Evolutionary conservation across 345 rosid genomes (phyloP).

Genomic region (Eucalyptus regnans): DNA sequence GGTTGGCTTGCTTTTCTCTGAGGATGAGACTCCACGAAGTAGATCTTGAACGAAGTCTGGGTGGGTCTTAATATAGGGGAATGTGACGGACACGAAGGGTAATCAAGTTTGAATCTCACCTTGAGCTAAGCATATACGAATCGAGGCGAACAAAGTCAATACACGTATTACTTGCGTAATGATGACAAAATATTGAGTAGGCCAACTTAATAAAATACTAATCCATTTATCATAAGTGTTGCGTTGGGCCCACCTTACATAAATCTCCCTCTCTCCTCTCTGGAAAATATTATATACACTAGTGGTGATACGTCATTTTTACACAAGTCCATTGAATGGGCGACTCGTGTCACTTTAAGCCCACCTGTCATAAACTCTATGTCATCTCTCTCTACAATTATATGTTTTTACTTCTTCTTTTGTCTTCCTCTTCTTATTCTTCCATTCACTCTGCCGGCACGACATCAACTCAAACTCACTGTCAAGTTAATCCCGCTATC

Average conservation of each 20-base stretch:
- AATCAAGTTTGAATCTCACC: not conserved
- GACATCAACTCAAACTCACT: too few relatives aligned
- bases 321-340: too few relatives aligned
- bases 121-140: not conserved
- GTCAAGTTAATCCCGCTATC: too few relatives aligned
- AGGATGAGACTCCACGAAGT: not conserved
- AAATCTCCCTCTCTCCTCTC: not conserved
- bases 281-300: too few relatives aligned
- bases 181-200: not conserved
- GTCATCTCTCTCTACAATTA: too few relatives aligned
- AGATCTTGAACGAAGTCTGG: not conserved
- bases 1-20: not conserved
- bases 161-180: fast-evolving
- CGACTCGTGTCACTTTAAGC: too few relatives aligned
- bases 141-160: not conserved
- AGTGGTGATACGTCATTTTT: fast-evolving
- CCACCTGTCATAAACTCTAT: too few relatives aligned
- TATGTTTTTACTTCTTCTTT: too few relatives aligned
- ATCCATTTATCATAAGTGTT: fast-evolving
- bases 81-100: not conserved
- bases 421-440: too few relatives aligned
- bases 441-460: fast-evolving
- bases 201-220: not conserved
- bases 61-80: not conserved
- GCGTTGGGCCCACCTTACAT: not conserved